phyloP scores from a whole-genome alignment of 2,329 filamentous ascomycete genomes.

The Nannizziopsis arthrosporioides region DNA sequence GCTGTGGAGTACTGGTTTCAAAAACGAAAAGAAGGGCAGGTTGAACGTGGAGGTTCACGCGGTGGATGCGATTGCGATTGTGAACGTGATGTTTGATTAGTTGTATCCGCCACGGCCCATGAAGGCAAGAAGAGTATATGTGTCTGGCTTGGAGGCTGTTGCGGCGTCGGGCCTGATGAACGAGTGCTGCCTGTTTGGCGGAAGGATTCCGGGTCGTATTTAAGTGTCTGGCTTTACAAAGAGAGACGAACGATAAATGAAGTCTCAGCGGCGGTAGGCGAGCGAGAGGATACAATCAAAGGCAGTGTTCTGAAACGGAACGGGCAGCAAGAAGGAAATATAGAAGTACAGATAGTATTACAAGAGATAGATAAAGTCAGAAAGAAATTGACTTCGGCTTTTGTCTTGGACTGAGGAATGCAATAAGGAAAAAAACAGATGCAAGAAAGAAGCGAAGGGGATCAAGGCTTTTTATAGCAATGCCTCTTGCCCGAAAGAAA shows the following conservation, averaged over 20 bases:
- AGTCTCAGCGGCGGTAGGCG: neutral
- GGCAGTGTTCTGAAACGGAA: neutral
- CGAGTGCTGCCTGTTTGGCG: neutral
- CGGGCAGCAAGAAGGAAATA: neutral
- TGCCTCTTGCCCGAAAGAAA: no score
- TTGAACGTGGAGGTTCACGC: neutral
- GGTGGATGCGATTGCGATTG: constrained; percentile 1
- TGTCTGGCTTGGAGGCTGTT: neutral
- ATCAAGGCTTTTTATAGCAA: no score
- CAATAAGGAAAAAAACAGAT: constrained; percentile 1
- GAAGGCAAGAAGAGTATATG: neutral
- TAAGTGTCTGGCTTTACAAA: neutral
- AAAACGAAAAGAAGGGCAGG: constrained; percentile 14
- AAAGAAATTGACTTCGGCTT: neutral
- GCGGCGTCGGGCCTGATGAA: neutral
- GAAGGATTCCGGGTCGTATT: neutral
- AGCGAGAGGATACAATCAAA: neutral
- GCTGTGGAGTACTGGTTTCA: constrained; percentile 7
- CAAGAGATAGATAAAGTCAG: constrained; percentile 4
- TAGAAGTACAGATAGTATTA: constrained; percentile 6
- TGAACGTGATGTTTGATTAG: constrained; percentile 4
- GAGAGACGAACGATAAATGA: neutral
- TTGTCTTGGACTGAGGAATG: neutral
- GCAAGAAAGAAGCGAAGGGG: neutral
- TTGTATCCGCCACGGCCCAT: constrained; percentile 25